A percentile compares a stretch with the other conserved stretches of the same genome.
Conservation (phyloP, 192 early-diverging fungal genomes). For the Pilobolus umbonatus region DNA sequence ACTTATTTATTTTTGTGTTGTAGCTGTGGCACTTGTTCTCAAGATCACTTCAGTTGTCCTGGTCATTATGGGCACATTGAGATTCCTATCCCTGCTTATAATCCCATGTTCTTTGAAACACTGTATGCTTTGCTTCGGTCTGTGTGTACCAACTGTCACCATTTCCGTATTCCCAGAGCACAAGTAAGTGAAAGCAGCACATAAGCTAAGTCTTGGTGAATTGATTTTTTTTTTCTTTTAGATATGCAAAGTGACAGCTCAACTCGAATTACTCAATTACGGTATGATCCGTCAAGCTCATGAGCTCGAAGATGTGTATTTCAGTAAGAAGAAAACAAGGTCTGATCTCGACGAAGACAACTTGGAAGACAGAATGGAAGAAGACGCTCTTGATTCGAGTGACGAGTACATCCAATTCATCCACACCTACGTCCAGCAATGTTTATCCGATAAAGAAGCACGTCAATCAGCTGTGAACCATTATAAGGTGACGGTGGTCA, state of each 20-base stretch:
- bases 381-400: constrained; percentile 40
- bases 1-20: constrained; percentile 3
- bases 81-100: constrained; percentile 80
- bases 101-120: constrained; percentile 93
- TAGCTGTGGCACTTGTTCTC: constrained; percentile 82
- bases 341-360: constrained; percentile 23
- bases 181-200: constrained; percentile 39
- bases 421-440: constrained; percentile 38
- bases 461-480: constrained; percentile 22
- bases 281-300: constrained; percentile 84
- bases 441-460: constrained; percentile 24
- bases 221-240: constrained; percentile 13
- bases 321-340: constrained; percentile 40
- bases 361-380: constrained; percentile 45
- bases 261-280: constrained; percentile 79
- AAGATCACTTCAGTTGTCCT: constrained; percentile 79
- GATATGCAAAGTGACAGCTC: constrained; percentile 63
- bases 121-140: constrained; percentile 83
- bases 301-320: constrained; percentile 63
- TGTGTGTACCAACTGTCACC: constrained; percentile 87
- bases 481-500: constrained; percentile 53
- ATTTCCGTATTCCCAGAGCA: constrained; percentile 58
- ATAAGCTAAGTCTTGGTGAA: not conserved
- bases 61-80: constrained; percentile 98
- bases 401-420: constrained; percentile 57